Base-by-base conservation (phyloP, 495 filamentous ascomycete genomes). In the Chaetomium cochliodes region DNA sequence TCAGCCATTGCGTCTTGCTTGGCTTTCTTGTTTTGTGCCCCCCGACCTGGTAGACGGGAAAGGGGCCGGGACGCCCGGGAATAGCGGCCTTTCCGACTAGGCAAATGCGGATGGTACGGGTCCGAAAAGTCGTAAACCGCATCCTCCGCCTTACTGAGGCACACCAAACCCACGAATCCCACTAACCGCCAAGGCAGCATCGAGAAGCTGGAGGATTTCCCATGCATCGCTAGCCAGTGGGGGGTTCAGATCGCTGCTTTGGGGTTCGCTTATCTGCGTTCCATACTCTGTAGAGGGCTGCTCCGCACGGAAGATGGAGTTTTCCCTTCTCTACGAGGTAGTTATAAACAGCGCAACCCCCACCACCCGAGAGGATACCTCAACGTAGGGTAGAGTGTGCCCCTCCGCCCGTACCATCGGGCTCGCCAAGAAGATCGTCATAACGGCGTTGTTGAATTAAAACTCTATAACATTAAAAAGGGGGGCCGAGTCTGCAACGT, bases 391-490 rank as follows among this genome's bases (percentile, higher is more conserved):
- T 30, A 30, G 28, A 30, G 28, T 37, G 33, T 37, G n/a, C n/a
- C 33, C 33, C 33, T 8, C 5, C 33, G 9, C 33, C 33, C 33
- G 11, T 9, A 11, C 33, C 6, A 37, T 37, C 33, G 33, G 33
- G 33, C 33, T 37, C 33, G 33, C 33, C 33, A 37, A 37, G 33
- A 11, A 11, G 33, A 25, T 20, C n/a, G 49, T 62, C 60, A 62
- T 62, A 54, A 61, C 37, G 15, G 49, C 49, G 37, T 62, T 5
- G 20, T 30, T 54, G 22, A n/a, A 62, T 62, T 62, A 62, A 53
- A 44, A 20, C 0, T 54, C 46, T 54, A 52, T 37, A 52, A 42
- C 52, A 52, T 53, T 53, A 53, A 54, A 53, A 56, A 22, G 30
- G 30, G 30, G 30, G 13, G 30, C 16, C 30, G 33, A n/a, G 18